Evolutionary conservation across 108 stramenopile genomes (phyloP).

Genomic region (Bacterosira constricta): DNA sequence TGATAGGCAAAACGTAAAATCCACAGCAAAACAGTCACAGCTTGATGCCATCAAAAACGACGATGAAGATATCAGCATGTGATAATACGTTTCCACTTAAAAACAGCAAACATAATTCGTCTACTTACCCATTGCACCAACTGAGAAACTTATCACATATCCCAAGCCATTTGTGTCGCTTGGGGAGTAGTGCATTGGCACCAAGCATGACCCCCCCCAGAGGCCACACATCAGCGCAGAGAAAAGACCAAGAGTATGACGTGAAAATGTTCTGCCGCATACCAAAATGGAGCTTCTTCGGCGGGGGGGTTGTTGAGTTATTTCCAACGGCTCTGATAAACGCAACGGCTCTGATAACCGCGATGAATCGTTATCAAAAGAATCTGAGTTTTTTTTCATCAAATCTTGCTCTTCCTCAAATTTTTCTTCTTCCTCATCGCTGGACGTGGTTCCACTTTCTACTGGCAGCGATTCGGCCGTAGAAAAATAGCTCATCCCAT

Average conservation of each 20-base stretch:
- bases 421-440: conserved; percentile 18
- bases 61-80: background rate
- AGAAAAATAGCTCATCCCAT: conserved; percentile 79
- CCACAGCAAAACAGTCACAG: conserved; percentile 67
- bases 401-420: conserved; percentile 18
- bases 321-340: conserved; percentile 13
- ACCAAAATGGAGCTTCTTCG: conserved; percentile 12
- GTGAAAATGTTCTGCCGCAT: conserved; percentile 22
- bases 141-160: conserved; percentile 76
- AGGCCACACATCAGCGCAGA: conserved; percentile 45
- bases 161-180: conserved; percentile 56
- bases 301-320: background rate
- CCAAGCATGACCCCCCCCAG: conserved; percentile 56
- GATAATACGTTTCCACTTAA: too few relatives aligned
- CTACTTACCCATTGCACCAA: conserved; percentile 52
- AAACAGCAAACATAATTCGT: background rate
- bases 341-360: background rate
- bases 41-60: background rate
- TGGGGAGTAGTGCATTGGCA: conserved; percentile 57
- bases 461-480: conserved; percentile 8
- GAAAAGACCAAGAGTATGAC: conserved; percentile 32
- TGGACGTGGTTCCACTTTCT: background rate
- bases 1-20: conserved; percentile 50
- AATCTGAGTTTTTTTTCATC: conserved; percentile 6
- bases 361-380: conserved; percentile 4